phyloP scores from a whole-genome alignment of 306 rosid genomes.

The Trichosanthes truncata region DNA sequence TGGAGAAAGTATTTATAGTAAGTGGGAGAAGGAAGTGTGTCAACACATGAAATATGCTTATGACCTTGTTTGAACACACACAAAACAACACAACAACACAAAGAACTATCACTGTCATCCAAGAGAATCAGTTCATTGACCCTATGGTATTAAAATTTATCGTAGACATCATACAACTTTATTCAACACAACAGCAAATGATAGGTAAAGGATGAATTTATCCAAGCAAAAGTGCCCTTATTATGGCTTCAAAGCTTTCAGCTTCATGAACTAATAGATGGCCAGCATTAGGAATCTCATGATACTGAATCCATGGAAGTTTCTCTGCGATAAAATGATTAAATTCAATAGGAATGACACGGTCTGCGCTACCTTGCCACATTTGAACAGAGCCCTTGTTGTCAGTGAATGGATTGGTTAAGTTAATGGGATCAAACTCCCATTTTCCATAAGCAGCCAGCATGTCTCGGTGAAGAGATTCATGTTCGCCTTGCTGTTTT shows the following conservation, averaged over 20 bases:
- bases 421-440: slow-evolving; percentile 36
- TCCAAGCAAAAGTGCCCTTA: slow-evolving; percentile 39
- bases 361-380: slow-evolving; percentile 66
- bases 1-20: too few relatives aligned
- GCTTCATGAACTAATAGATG: slow-evolving; percentile 32
- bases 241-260: slow-evolving; percentile 30
- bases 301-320: slow-evolving; percentile 69
- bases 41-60: too few relatives aligned
- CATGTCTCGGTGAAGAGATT: slow-evolving; percentile 48
- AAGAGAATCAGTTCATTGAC: too few relatives aligned
- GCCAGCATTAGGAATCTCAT: slow-evolving; percentile 56
- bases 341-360: slow-evolving; percentile 30
- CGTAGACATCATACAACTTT: too few relatives aligned
- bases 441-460: slow-evolving; percentile 39
- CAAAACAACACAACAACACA: too few relatives aligned
- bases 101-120: too few relatives aligned
- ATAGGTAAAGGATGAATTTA: background rate
- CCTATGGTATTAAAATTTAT: too few relatives aligned
- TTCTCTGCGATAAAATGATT: slow-evolving; percentile 39
- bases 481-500: slow-evolving; percentile 56
- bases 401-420: slow-evolving; percentile 29
- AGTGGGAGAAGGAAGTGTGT: too few relatives aligned
- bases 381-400: slow-evolving; percentile 28
- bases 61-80: too few relatives aligned
- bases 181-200: too few relatives aligned